Evolutionary conservation across 116 monocot genomes (phyloP), one percentile per base, ranked within the genome.

Genomic region (Posidonia oceanica): DNA sequence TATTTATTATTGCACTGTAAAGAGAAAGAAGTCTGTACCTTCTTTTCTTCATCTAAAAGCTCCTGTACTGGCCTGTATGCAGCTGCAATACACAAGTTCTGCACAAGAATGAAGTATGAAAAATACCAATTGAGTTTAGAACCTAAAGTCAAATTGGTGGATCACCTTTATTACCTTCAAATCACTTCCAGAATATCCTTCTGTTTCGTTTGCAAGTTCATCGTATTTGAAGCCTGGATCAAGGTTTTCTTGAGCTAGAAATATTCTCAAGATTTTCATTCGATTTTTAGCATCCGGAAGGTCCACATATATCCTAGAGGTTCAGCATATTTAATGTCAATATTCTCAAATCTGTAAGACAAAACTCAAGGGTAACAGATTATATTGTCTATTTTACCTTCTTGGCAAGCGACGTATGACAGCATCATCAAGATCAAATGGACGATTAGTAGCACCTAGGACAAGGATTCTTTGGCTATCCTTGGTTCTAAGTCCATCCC

Each of bases 371-470:
- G 37, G 14, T 5, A 40, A 16, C 6, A 0, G 13, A 17, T 53
- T 72, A 3, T 3, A 51, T 14, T 3, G 5, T 29, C 14, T 40
- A 74, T 36, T 14, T 55, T 78, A 97, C 96, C 97, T 87, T 87
- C 97, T 89, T 75, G 97, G 97, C 72, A 97, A 72, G 3, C 97
- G 85, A n/a, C 97, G 92, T 70, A 97, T 89, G 57, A 97, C 97
- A 77, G 97, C 97, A 85, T 97, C 97, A 82, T 97, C 97, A 38
- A 97, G 80, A 70, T 97, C 97, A 89, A 92, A 97, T 39, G 97
- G 97, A 37, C 97, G 84, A 78, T 97, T 97, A 40, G 97, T 97
- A n/a, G 97, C 97, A 64, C 83, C 97, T 60, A 97, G 78, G 63
- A 97, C 82, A 42, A 97, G 85, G 52, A 97, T 97, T 71, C 92